Base-by-base conservation (phyloP, 2,329 filamentous ascomycete genomes). In the Monosporascus ibericus region DNA sequence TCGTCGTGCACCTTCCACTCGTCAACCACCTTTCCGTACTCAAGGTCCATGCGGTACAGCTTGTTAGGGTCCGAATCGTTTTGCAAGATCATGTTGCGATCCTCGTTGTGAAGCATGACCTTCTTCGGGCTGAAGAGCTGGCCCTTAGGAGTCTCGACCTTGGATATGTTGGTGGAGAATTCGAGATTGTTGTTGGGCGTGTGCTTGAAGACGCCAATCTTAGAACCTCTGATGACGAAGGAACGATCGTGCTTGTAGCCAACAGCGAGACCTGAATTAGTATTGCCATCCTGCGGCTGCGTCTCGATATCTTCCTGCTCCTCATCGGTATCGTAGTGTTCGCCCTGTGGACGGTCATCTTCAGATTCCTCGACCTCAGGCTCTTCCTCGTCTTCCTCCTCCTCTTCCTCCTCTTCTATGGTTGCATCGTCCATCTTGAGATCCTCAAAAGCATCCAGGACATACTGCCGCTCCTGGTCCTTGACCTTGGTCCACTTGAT, bases 1-100 rank as follows among this genome's bases (percentile, higher is more conserved):
- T 97, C 90, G 57, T 99, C 92, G 66, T 99, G 92, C 15, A 99
- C 82, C 63, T 96, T 96, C 94, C 94, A 99, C 71, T 99, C 94
- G 65, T 99, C 94, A 2, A 97, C 91, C 37, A 99, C 89, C 74
- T 96, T 97, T 60, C 94, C 94, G 62, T 95, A 95, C 70, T 99
- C 92, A 44, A 99, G 79, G 72, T 99, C 94, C 94, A 99, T 97
- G 46, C 90, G 89, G 69, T 92, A 99, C 1, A 99, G 80, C 49
- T 90, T 91, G 74, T 96, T 92, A 1, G 92, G 90, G 59, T 97
- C 87, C 49, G 85, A 68, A 48, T 79, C 77, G 62, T 95, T 92
- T 69, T 96, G 92, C 53, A 96, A 72, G 55, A 96, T 88, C 81
- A 96, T 86, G 65, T 95, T 90, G 46, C 85, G 81, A 72, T 96